Percentiles rank a stretch among this genome's conserved stretches.
phyloP scores from a whole-genome alignment of 2,329 filamentous ascomycete genomes.

The Verticillium longisporum region DNA sequence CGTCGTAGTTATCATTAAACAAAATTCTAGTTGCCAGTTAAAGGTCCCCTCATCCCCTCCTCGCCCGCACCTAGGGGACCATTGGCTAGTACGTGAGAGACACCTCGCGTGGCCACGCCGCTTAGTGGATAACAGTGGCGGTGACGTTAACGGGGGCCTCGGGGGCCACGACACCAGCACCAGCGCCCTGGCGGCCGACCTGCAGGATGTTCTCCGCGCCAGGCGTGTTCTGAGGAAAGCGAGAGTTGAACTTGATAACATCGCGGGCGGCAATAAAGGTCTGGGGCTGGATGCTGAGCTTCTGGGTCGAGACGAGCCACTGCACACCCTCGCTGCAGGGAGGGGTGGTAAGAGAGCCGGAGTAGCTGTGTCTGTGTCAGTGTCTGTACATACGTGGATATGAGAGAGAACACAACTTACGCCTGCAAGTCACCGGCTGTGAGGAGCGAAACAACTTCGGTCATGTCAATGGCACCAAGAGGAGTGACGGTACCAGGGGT shows the following conservation, averaged over 20 bases:
- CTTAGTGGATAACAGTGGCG: neutral
- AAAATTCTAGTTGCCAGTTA: neutral
- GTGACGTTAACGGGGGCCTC: neutral
- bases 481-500: constrained; percentile 32
- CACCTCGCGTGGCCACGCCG: neutral
- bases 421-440: constrained; percentile 29
- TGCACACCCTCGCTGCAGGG: constrained; percentile 40
- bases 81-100: neutral
- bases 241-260: constrained; percentile 40
- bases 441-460: constrained; percentile 30
- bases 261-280: constrained; percentile 31
- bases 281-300: constrained; percentile 26
- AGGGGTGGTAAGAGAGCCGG: constrained; percentile 41
- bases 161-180: constrained; percentile 1
- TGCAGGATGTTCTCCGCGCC: constrained; percentile 30
- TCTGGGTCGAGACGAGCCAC: constrained; percentile 40
- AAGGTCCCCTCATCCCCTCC: neutral
- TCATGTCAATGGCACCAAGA: constrained; percentile 27
- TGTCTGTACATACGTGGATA: neutral
- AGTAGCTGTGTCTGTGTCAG: constrained; percentile 22
- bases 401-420: constrained; percentile 12
- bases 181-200: constrained; percentile 6
- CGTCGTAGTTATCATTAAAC: neutral
- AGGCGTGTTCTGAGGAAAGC: constrained; percentile 35
- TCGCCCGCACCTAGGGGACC: neutral